phyloP scores from a whole-genome alignment of 2,329 filamentous ascomycete species.

The Neoarthrinium moseri region DNA sequence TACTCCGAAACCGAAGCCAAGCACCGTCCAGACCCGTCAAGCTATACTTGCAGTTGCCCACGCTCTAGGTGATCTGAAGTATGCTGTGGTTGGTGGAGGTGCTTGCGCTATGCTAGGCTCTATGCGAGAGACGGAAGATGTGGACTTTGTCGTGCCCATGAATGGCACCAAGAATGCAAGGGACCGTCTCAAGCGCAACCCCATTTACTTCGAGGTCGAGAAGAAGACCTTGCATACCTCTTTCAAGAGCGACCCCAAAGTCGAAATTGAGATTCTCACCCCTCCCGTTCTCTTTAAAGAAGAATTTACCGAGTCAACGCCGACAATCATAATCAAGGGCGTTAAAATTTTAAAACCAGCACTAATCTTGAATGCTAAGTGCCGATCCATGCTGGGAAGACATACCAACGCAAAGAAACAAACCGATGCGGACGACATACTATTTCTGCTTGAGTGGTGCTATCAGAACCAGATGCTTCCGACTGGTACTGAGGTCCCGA shows the following conservation, averaged over 20 bases:
- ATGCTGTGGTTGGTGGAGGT: slow-evolving; percentile 7
- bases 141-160: slow-evolving; percentile 9
- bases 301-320: slow-evolving; percentile 1
- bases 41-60: slow-evolving; percentile 1
- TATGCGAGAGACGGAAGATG: background rate
- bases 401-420: background rate
- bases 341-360: slow-evolving; percentile 5
- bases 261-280: slow-evolving; percentile 7
- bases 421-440: slow-evolving; percentile 3
- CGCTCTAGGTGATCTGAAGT: slow-evolving; percentile 1
- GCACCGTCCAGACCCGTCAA: background rate
- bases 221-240: slow-evolving; percentile 4
- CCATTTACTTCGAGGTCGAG: background rate
- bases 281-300: slow-evolving; percentile 7
- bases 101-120: slow-evolving; percentile 9
- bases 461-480: background rate
- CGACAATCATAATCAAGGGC: background rate
- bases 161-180: background rate
- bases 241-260: background rate
- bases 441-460: slow-evolving; percentile 7
- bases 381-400: background rate
- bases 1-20: background rate
- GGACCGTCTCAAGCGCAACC: background rate
- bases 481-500: background rate
- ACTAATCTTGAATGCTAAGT: slow-evolving; percentile 6